Conservation (phyloP, 176 grass and related monocot species). For the Typha latifolia region DNA sequence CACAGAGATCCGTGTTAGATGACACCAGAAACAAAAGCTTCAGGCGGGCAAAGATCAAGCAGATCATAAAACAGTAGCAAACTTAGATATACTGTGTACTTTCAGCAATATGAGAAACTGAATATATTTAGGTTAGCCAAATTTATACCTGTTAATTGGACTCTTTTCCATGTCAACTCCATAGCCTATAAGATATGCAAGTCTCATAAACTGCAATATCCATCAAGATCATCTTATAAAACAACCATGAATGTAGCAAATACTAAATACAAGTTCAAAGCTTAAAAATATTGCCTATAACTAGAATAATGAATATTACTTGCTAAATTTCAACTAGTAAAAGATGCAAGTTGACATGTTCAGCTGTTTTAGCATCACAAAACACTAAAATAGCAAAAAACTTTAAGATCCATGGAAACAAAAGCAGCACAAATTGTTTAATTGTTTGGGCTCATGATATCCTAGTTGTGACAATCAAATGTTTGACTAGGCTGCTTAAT, state of each 20-base stretch:
- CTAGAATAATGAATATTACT: too few species aligned
- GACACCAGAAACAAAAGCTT: neutral
- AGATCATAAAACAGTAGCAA: neutral
- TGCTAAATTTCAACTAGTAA: too few species aligned
- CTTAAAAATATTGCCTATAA: too few species aligned
- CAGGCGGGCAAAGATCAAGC: neutral
- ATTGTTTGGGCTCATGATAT: too few species aligned
- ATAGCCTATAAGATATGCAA: constrained; percentile 97
- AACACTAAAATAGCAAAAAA: neutral
- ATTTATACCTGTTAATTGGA: constrained; percentile 80
- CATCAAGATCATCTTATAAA: constrained; percentile 23
- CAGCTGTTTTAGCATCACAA: too few species aligned
- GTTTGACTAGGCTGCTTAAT: neutral
- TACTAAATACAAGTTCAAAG: neutral
- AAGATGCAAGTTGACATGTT: too few species aligned
- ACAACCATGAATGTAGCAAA: constrained; percentile 13
- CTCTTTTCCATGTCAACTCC: constrained; percentile 92
- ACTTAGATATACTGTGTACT: neutral
- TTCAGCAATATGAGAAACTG: constrained; percentile 6
- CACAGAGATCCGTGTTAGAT: neutral
- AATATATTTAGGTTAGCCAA: neutral
- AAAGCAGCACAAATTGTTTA: too few species aligned
- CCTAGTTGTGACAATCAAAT: neutral
- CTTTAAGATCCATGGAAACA: too few species aligned
- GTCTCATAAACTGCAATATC: constrained; percentile 79